Conservation (phyloP, 2,329 filamentous ascomycete species). For the Neofusicoccum kwambonambiense region DNA sequence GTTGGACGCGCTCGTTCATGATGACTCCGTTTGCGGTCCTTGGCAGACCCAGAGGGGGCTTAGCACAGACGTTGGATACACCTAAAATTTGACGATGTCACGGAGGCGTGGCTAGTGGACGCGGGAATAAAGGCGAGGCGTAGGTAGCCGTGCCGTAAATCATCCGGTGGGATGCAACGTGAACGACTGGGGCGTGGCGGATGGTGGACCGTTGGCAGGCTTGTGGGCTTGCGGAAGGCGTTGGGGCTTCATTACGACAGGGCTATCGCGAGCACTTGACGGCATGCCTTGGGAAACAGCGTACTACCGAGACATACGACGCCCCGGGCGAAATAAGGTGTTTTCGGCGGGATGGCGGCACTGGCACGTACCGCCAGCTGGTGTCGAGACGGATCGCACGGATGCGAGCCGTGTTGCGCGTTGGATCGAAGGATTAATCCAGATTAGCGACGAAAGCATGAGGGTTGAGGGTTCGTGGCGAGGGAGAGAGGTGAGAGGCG, state of each 20-base stretch:
- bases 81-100: too few species aligned
- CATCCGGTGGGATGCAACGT: not conserved
- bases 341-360: not conserved
- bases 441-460: not conserved
- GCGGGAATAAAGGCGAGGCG: not conserved
- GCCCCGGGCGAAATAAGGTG: not conserved
- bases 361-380: not conserved
- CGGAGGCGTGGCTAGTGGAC: not conserved
- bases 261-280: not conserved
- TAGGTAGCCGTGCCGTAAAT: not conserved
- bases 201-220: not conserved
- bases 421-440: not conserved
- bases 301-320: not conserved
- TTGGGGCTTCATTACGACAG: not conserved
- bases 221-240: not conserved
- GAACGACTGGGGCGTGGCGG: not conserved
- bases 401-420: not conserved
- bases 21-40: too few species aligned
- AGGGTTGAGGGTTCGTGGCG: not conserved
- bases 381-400: not conserved
- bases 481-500: not conserved
- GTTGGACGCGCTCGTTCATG: too few species aligned
- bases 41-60: too few species aligned
- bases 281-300: not conserved
- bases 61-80: too few species aligned